Evolutionary conservation across 2,329 filamentous ascomycete species (phyloP), one percentile per base, ranked within the genome.

Genomic region (Falciphora oryzae): DNA sequence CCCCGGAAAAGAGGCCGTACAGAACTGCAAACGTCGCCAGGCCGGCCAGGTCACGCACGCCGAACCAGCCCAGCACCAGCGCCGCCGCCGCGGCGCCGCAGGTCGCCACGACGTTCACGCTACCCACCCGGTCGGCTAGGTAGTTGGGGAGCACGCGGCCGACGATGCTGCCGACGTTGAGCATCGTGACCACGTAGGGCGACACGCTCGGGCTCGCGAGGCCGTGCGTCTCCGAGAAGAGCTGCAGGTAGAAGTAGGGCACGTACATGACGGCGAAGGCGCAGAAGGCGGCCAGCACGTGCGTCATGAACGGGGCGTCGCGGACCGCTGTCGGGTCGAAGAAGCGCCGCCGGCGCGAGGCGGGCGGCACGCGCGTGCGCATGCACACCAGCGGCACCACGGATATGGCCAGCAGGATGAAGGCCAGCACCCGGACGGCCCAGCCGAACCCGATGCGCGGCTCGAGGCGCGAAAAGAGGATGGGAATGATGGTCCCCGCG

Each of bases 381-480:
- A 82, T 80, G 58, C 78, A 75, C 4, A 69, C 67, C 7, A 78
- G 60, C 1, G 78, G 76, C 6, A 81, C 65, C n/a, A 71, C 64
- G 56, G 76, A 72, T 28, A 79, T 71, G 1, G 62, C 78, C 18
- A 80, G 74, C 22, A 83, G 72, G 64, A 75, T 70, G 71, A 87
- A 88, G 35, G 84, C 84, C 64, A 87, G 77, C 25, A 71, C 70
- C n/a, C 75, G 74, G 67, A 82, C 77, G 4, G 83, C 74, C 67
- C 74, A 75, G 16, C 72, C 71, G 62, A 80, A 77, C 62, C 77
- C 73, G 62, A 77, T 69, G n/a, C 67, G 35, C 4, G 65, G 65
- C 63, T 70, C 64, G 29, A 75, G 67, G 28, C 65, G 66, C 59
- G 68, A 70, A 72, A 83, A 79, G 38, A 81, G 71, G 66, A 83